Percentiles rank a stretch among this genome's conserved stretches.
These are phyloP conservation scores for Phytopythium aichiense DNA, from an alignment of 352 stramenopile species.

Conservation along the genomic window DNA sequence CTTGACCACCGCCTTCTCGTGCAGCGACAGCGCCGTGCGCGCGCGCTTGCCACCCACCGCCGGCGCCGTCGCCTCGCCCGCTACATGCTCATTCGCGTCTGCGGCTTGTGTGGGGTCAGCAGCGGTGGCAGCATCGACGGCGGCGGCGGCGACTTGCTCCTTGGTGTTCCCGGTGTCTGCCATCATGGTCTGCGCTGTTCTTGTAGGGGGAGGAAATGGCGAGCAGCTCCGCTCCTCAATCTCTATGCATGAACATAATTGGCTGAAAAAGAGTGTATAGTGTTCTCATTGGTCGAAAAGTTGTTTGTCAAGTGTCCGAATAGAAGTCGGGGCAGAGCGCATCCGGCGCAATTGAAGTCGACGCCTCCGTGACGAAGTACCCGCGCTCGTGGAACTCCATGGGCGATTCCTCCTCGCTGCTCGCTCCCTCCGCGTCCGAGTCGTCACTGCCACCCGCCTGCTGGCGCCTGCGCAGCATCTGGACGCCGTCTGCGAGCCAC, in stretches of 20 bases:
- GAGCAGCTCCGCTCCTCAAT: too few relatives aligned
- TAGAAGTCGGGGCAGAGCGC: conserved; percentile 57
- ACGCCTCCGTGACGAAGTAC: conserved; percentile 58
- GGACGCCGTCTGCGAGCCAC: conserved; percentile 41
- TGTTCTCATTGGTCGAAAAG: too few relatives aligned
- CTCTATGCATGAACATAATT: too few relatives aligned
- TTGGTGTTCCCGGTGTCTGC: not conserved
- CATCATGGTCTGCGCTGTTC: not conserved
- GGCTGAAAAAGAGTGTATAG: too few relatives aligned
- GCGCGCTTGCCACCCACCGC: conserved; percentile 11
- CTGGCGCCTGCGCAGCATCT: conserved; percentile 29
- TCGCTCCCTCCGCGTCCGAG: not conserved
- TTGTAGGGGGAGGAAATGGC: conserved; percentile 6
- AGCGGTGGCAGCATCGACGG: not conserved
- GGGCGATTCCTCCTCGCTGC: conserved; percentile 12
- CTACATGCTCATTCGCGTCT: too few relatives aligned
- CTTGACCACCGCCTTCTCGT: conserved; percentile 71
- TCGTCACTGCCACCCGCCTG: not conserved
- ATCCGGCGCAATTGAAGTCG: conserved; percentile 45
- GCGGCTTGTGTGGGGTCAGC: not conserved
- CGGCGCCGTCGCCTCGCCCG: not conserved
- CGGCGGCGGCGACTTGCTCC: not conserved
- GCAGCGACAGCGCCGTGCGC: conserved; percentile 58
- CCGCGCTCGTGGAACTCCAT: conserved; percentile 51
- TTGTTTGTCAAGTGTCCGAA: not conserved